Conservation (phyloP, 768 basidiomycete genomes). For the Boletus speciosus region DNA sequence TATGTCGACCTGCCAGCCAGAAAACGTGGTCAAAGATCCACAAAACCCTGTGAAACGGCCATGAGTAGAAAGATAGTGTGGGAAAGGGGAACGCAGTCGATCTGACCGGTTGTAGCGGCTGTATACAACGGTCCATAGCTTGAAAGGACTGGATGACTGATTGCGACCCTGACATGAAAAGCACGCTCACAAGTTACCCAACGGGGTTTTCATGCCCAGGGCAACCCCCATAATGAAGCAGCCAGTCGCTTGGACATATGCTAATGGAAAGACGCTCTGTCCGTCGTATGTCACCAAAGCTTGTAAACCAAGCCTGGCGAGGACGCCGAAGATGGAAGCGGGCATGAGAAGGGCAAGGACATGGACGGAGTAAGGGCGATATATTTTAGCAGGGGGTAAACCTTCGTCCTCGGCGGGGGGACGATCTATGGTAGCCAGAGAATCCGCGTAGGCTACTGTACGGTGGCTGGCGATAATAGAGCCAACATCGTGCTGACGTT, state of each 20-base stretch:
- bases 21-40: conserved; percentile 95
- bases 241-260: conserved; percentile 83
- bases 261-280: conserved; percentile 71
- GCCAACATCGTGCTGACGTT: conserved; percentile 30
- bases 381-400: conserved; percentile 35
- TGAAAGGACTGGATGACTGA: conserved; percentile 7
- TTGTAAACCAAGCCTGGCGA: conserved; percentile 75
- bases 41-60: conserved; percentile 65
- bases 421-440: conserved; percentile 41
- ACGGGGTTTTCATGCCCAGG: conserved; percentile 63
- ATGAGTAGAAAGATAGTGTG: neutral
- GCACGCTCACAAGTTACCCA: conserved; percentile 67
- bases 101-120: conserved; percentile 77
- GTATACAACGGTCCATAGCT: conserved; percentile 90
- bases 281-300: conserved; percentile 76
- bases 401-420: conserved; percentile 36
- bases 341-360: conserved; percentile 73
- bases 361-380: conserved; percentile 56
- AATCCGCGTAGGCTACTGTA: conserved; percentile 32
- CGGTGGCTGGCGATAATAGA: conserved; percentile 34
- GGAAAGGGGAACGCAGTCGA: neutral
- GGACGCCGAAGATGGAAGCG: conserved; percentile 79
- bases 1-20: conserved; percentile 87
- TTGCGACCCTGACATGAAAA: conserved; percentile 5
- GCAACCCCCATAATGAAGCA: conserved; percentile 90